Evolutionary conservation across 1,284 basidiomycete species (phyloP).

Genomic region (Rhodotorula mucilaginosa): DNA sequence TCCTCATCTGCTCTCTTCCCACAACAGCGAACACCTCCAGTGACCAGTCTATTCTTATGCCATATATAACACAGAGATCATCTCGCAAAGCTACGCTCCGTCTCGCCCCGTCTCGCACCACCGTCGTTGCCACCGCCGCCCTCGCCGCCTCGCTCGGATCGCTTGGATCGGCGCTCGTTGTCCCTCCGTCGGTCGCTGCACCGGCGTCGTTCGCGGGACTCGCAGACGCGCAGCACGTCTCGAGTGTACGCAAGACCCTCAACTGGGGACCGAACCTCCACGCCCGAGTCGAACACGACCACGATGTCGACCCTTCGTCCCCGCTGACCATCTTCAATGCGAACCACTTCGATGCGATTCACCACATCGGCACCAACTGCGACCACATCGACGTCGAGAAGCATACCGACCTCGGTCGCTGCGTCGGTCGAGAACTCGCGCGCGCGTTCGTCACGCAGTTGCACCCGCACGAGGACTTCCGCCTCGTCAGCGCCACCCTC

Average conservation of each 20-base stretch:
- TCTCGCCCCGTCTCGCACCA: not conserved
- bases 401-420: constrained; percentile 8
- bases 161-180: constrained; percentile 9
- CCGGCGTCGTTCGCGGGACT: not conserved
- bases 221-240: not conserved
- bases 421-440: constrained; percentile 23
- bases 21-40: not conserved
- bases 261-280: constrained; percentile 39
- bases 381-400: constrained; percentile 8
- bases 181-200: not conserved
- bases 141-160: constrained; percentile 18
- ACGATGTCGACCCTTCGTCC: constrained; percentile 12
- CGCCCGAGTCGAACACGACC: not conserved
- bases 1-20: too few species aligned
- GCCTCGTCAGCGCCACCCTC: constrained; percentile 36
- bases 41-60: not conserved
- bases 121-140: not conserved
- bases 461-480: constrained; percentile 36
- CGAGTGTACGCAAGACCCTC: constrained; percentile 40
- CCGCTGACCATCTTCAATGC: constrained; percentile 22
- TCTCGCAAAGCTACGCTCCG: not conserved
- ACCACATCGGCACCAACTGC: constrained; percentile 10
- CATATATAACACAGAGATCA: not conserved
- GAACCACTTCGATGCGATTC: not conserved
- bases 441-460: constrained; percentile 18